phyloP scores from a whole-genome alignment of 345 rosid genomes.

The Orychophragmus violaceus region DNA sequence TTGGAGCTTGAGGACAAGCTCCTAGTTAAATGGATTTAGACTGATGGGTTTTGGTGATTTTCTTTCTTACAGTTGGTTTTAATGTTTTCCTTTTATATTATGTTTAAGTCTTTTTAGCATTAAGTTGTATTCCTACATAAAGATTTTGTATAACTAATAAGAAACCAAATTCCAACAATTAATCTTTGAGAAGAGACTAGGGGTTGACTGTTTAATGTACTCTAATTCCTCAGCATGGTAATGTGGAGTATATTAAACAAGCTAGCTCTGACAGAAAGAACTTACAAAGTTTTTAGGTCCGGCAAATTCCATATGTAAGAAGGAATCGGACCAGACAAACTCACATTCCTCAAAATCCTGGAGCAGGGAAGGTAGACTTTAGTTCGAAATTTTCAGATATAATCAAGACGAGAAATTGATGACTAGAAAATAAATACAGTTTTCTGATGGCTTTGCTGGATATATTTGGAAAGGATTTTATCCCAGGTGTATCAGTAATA shows the following conservation, averaged over 20 bases:
- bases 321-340: slow-evolving; percentile 24
- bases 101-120: no score
- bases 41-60: no score
- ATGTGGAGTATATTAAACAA: not conserved
- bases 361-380: not conserved
- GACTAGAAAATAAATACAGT: not conserved
- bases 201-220: no score
- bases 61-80: no score
- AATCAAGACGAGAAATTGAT: not conserved
- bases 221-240: not conserved
- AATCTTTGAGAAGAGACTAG: no score
- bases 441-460: slow-evolving; percentile 19
- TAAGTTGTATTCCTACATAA: no score
- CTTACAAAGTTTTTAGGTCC: not conserved
- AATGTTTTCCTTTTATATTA: no score
- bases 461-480: slow-evolving; percentile 34
- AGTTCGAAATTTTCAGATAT: not conserved
- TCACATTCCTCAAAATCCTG: slow-evolving; percentile 29
- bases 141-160: no score
- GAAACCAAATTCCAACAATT: no score
- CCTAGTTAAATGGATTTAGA: no score
- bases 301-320: slow-evolving; percentile 11
- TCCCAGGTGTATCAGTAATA: slow-evolving; percentile 39
- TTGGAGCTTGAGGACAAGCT: no score
- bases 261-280: not conserved